Evolutionary conservation across 805 yeast genomes (phyloP).

Genomic region (Candida railenensis): DNA sequence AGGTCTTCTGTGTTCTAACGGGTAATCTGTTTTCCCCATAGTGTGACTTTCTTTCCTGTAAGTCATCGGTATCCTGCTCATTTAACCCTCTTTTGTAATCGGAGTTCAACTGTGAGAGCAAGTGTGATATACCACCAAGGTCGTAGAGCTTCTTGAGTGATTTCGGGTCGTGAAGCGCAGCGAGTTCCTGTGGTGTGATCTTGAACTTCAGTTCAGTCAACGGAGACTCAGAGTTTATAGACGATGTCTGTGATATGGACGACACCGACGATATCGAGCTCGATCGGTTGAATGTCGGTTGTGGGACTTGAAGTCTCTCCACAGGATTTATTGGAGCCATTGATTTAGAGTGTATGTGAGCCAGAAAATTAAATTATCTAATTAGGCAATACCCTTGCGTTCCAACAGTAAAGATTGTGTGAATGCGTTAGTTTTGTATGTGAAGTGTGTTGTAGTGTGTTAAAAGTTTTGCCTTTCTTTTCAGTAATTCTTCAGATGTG

Average conservation of each 20-base stretch:
- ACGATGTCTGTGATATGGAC: background rate
- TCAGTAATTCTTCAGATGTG: too few relatives aligned
- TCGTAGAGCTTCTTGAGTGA: conserved; percentile 42
- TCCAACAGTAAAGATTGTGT: too few relatives aligned
- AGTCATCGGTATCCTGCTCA: conserved; percentile 27
- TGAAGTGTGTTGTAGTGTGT: too few relatives aligned
- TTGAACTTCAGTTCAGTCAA: conserved; percentile 1
- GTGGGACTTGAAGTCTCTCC: conserved; percentile 6
- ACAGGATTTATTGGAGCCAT: conserved; percentile 12
- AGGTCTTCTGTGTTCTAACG: conserved; percentile 63
- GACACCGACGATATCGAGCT: background rate
- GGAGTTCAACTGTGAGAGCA: conserved; percentile 32
- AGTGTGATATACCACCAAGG: conserved; percentile 46
- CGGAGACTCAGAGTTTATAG: conserved; percentile 3
- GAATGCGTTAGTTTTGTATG: too few relatives aligned
- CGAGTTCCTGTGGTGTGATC: conserved; percentile 30
- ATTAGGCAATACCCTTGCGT: background rate
- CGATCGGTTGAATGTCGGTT: background rate
- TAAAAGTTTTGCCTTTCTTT: too few relatives aligned
- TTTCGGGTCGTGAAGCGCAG: conserved; percentile 62
- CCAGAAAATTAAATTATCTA: background rate
- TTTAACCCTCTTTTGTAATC: conserved; percentile 43
- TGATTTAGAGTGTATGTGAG: background rate
- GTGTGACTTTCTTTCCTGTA: conserved; percentile 34
- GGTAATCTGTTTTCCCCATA: conserved; percentile 79